Base-by-base conservation (phyloP, 2,329 filamentous ascomycete genomes). In the Lojkania enalia region DNA sequence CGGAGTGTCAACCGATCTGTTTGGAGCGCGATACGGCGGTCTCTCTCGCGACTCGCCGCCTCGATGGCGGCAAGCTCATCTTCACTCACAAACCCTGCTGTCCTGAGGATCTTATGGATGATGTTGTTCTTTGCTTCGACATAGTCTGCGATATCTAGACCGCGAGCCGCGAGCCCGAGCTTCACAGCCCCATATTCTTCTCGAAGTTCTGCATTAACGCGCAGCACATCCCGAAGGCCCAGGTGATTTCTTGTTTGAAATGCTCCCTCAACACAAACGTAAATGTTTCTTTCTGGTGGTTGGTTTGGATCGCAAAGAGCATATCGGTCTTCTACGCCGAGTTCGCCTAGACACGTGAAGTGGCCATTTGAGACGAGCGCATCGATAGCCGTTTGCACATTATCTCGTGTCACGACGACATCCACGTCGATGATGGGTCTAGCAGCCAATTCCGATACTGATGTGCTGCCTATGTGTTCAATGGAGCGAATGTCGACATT, bases 351-450 rank as follows among this genome's bases (percentile, higher is more conserved):
- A 48, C 73, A 63, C 11, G 48, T 49, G 45, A 72, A 73, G 0
- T 61, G 57, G 3, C 57, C 64, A 2, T 59, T 51, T 5, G 49
- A 48, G 4, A 60, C 57, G n/a, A 74, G 53, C 2, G 64, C 62
- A 16, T 55, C 48, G 35, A 66, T 60, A 2, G 58, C 59, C 5
- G 53, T 20, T 5, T 58, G 37, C 9, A 72, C 37, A 16, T 61
- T 48, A 4, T 54, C 48, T 12, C 52, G 55, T 9, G 51, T 47
- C 14, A 64, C 58, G 31, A 70, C 60, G 23, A 71, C 60, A 39
- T 67, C 62, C n/a, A 71, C 51, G 50, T 72, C 67, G 42, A 71
- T 62, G 33, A 63, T 61, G n/a, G 68, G 66, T 41, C 69, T 70
- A 9, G 67, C 66, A n/a, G 54, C 56, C 3, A 71, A 57, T 13